A percentile compares a stretch with the other conserved stretches of the same genome.
phyloP scores from a whole-genome alignment of 768 basidiomycete genomes.

The Naganishia onofrii region DNA sequence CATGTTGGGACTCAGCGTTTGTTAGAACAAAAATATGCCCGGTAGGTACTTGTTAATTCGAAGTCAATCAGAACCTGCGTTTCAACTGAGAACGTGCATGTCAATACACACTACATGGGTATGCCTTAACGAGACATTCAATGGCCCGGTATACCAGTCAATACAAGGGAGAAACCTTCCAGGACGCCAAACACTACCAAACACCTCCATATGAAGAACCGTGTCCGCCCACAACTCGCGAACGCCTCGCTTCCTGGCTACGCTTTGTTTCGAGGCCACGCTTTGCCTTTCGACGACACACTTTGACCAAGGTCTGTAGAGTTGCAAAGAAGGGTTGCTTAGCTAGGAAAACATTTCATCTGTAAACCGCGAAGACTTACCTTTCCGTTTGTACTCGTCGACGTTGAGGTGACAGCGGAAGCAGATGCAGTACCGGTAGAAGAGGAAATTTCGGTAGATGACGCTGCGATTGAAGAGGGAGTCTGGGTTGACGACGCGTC shows the following conservation, averaged over 20 bases:
- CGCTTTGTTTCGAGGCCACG: conserved; percentile 3
- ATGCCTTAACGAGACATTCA: background rate
- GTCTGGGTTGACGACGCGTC: conserved; percentile 3
- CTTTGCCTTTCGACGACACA: conserved; percentile 17
- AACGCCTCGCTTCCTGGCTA: conserved; percentile 5
- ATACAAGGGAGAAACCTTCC: background rate
- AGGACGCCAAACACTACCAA: background rate
- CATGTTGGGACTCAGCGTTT: no score
- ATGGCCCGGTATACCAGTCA: background rate
- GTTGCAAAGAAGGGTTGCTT: background rate
- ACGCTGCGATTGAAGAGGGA: background rate
- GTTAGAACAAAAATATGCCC: no score
- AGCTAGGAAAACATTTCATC: background rate
- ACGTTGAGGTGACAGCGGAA: conserved; percentile 7
- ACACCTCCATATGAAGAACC: conserved; percentile 12
- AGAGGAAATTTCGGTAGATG: background rate
- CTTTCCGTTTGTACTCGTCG: conserved; percentile 16
- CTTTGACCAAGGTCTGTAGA: conserved; percentile 14
- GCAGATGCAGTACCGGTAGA: conserved; percentile 14
- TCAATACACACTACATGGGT: background rate
- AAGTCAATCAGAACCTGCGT: background rate
- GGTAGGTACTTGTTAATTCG: background rate
- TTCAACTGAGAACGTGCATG: background rate
- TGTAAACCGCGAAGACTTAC: background rate
- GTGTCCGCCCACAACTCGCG: conserved; percentile 14